Evolutionary conservation across 2,329 filamentous ascomycete genomes (phyloP), one percentile per base, ranked within the genome.

Genomic region (Huntiella omanensis): DNA sequence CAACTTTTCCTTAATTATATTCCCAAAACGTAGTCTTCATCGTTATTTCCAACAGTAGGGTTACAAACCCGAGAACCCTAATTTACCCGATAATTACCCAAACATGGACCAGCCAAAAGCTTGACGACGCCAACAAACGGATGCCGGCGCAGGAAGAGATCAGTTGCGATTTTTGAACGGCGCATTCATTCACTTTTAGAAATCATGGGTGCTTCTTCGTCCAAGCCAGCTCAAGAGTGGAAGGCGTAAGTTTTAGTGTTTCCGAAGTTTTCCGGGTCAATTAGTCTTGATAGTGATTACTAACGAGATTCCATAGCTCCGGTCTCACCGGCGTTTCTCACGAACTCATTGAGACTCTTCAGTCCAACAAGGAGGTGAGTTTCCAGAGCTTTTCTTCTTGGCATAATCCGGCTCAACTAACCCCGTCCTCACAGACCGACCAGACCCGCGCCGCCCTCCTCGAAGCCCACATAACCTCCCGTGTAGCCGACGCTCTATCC

Each of bases 381-480:
- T 33, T 48, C 36, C 17, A 28, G 11, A 38, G 35, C 35, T n/a
- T 10, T 13, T 7, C 4, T 13, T 12, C 4, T 38, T 15, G n/a
- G n/a, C 15, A 3, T 13, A 17, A 10, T 16, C 6, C 6, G 11
- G 4, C 3, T 3, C 16, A 37, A 15, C n/a, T 28, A 22, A 19
- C n/a, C 10, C 28, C 15, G 6, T 15, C 15, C 16, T 3, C 38
- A 32, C 59, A 96, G 88, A 88, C 82, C 64, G 87, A 96, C 66
- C 77, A 79, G 50, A 87, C 85, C 53, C 86, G 88, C 59, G 73
- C 80, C 56, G 83, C 83, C 64, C 70, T 79, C 58, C 67, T 85
- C 61, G 88, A 96, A 66, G 76, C 91, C 52, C 80, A 88, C 56
- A 79, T 94, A 62, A 87, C 95, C 67, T 68, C 75, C 59, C 87